These are phyloP conservation scores for Solanum bukasovii DNA, from an alignment of 257 asterid genomes.

Conservation along the genomic window DNA sequence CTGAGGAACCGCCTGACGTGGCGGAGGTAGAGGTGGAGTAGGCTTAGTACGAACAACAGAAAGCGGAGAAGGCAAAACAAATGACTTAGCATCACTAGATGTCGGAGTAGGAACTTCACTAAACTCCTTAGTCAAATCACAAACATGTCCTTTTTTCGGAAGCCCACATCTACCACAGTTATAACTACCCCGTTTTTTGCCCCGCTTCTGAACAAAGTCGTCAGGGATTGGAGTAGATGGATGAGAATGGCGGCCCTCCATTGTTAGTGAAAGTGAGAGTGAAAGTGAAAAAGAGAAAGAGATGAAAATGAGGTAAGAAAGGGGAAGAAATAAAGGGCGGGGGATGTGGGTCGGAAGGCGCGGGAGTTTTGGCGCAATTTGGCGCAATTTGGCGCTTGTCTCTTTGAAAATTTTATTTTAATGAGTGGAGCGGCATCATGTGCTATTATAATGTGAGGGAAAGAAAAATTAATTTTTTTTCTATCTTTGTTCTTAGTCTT, in stretches of 20 bases:
- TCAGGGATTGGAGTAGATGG: conserved; percentile 70
- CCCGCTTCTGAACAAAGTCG: conserved; percentile 30
- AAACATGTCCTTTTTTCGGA: conserved; percentile 81
- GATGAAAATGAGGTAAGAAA: neutral
- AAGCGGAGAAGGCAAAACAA: conserved; percentile 16
- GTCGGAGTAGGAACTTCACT: neutral
- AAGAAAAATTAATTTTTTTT: neutral
- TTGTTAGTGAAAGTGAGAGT: neutral
- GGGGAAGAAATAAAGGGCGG: conserved; percentile 41
- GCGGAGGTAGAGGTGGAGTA: neutral
- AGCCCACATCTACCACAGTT: conserved; percentile 88
- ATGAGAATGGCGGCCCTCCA: conserved; percentile 65
- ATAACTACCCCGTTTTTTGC: conserved; percentile 69
- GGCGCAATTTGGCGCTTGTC: conserved; percentile 42
- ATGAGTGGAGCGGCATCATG: neutral
- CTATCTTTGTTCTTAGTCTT: neutral
- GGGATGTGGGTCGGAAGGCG: conserved; percentile 32
- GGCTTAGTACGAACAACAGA: conserved; percentile 16
- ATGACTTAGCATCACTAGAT: conserved; percentile 16
- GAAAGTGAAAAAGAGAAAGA: neutral
- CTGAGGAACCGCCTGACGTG: conserved; percentile 12
- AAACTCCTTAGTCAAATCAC: conserved; percentile 11
- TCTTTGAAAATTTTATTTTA: neutral
- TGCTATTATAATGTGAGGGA: neutral
- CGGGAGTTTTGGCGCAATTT: conserved; percentile 42